Evolutionary conservation across 2,329 filamentous ascomycete species (phyloP), one percentile per base, ranked within the genome.

Genomic region (Ascochyta koolunga): DNA sequence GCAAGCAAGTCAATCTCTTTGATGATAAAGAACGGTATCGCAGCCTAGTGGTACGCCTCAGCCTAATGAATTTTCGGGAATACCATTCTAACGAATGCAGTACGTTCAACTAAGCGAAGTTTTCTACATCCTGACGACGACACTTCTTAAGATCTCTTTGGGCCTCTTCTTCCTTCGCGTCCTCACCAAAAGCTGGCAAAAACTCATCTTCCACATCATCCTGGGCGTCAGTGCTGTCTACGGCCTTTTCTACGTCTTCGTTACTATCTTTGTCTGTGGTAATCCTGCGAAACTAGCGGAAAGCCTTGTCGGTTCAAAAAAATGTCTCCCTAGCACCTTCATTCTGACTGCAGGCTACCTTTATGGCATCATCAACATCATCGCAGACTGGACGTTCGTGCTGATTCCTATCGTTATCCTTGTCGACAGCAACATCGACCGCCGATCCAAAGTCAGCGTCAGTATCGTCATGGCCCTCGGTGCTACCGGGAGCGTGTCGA

Each of bases 101-200:
- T 68, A 66, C 21, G 59, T 74, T 16, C 68, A 72, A 60, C 60
- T 73, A 5, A 61, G 59, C 16, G 82, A 84, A 60, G 71, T 81
- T 42, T 82, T 79, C 64, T 86, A 85, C 64, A 77, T 80, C 22
- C 72, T 82, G 55, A 77, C 78, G 0, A 81, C 79, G 6, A 76
- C 78, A 5, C 63, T 80, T 16, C 74, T 82, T 38, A 83, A 83
- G 59, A 64, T 73, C 11, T 72, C 71, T 2, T 56, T 74, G 3
- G 70, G 71, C 1, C 68, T 74, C 19, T 74, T 74, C 65, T 74
- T 74, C 39, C 61, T 74, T 1, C 68, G 71, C 16, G 60, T 74
- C 5, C 58, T 74, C 10, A 71, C 66, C 9, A 64, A 69, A 32
- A 60, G 49, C 11, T 74, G 71, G 70, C 70, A 74, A 60, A 65